Base-by-base conservation (phyloP, 768 basidiomycete genomes). In the Leccinum pellstonianum region DNA sequence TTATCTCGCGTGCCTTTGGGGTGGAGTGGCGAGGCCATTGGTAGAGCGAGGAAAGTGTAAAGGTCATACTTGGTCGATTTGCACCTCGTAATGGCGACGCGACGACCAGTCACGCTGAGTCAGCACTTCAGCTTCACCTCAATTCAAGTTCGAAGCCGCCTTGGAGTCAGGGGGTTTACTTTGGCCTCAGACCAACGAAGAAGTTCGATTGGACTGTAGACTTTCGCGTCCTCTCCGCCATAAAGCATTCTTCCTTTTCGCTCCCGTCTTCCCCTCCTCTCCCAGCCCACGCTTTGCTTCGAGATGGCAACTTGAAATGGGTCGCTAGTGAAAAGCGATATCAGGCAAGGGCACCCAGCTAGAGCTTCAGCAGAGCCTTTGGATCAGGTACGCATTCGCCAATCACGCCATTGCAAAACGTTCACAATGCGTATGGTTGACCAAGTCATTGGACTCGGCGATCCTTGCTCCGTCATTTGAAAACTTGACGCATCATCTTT, bases 201-300 rank as follows among this genome's bases (percentile, higher is more conserved):
- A 33, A 31, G 1, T 31, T 31, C 31, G 31, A 31, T 31, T 11
- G 31, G 10, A 31, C 31, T 31, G 33, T 33, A 33, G 33, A 98
- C 75, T 97, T 98, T 73, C 94, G 96, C 69, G 82, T 97, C 64
- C 83, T 99, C 60, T 85, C 85, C 57, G 90, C 91, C 54, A 90
- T 98, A 70, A 95, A 95, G 68, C 87, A 27, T 27, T 27, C 25
- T 27, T 27, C 25, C 25, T 27, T 27, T 25, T 1, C 25, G 85
- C 85, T 2, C 79, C 88, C 1, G 62, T 0, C 27, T 27, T 27
- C 27, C 27, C 27, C 8, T 80, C 5, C 79, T 81, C 2, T n/a
- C 41, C 8, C 68, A 77, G 81, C 3, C 80, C 91, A 0, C 75
- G 85, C 83, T 0, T 68, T 84, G 2, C 79, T 83, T 37, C 76